Base-by-base conservation (phyloP, 352 stramenopile genomes). In the Saprolegnia diclina region DNA sequence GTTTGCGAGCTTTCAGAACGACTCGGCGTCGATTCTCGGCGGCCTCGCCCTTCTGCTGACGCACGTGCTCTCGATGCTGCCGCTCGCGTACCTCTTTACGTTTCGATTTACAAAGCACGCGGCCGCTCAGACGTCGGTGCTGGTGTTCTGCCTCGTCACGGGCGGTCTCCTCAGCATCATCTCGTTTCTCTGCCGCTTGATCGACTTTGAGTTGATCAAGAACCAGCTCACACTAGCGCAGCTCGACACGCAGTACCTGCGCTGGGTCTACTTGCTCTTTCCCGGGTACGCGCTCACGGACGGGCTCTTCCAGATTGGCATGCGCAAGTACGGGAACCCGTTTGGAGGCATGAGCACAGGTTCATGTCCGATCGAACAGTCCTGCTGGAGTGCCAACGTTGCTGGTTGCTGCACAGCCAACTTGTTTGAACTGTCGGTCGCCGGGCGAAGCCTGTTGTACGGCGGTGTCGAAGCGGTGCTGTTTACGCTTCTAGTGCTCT, bases 191-290 rank as follows among this genome's bases (percentile, higher is more conserved):
- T 91, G 83, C 57, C 81, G 83, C 22, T 67, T 91, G 26, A 80
- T 91, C 7, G 77, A 88, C 62, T 89, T 85, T 38, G 22, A 65
- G 10, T 10, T 67, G 7, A 22, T 76, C 37, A 53, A 65, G 29
- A 18, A 19, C 9, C 52, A 72, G 19, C 76, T 90, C n/a, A 85
- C 79, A 21, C 68, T 91, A 4, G 82, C 83, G 6, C 76, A 75
- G 1, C 69, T 91, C 4, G 83, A 89, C 61, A 77, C 80, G 18
- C 84, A 87, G 64, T 91, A 88, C 32, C 71, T 91, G 22, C 78
- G 80, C 21, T 91, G 83, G 83, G 62, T 89, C 62, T 91, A 89
- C 59, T 54, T 91, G 61, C 67, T 89, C 7, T 88, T 91, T 55
- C 83, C 83, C 5, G 81, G 79, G 11, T 89, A 91, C 72, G 77